phyloP scores from a whole-genome alignment of 2,329 filamentous ascomycete species.

The Exophiala oligosperma region DNA sequence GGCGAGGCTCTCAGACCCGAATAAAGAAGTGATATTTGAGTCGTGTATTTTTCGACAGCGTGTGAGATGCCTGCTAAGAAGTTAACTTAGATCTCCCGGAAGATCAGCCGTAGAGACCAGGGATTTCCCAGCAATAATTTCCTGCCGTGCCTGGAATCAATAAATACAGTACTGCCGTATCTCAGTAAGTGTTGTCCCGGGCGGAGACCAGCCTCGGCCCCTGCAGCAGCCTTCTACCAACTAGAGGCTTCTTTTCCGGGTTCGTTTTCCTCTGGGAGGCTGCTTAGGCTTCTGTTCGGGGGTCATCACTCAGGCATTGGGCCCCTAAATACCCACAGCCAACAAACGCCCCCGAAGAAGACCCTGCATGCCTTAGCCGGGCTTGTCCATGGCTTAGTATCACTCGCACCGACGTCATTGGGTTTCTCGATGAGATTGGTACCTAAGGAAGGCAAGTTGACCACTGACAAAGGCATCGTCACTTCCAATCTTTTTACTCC shows the following conservation, averaged over 20 bases:
- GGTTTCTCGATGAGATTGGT: background rate
- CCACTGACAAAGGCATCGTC: background rate
- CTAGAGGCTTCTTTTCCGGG: background rate
- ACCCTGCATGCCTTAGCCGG: background rate
- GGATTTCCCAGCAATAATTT: background rate
- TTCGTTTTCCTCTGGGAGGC: background rate
- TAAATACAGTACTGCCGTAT: background rate
- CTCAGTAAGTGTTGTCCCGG: background rate
- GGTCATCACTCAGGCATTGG: background rate
- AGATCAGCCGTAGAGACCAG: background rate
- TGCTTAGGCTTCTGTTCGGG: background rate
- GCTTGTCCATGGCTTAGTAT: background rate
- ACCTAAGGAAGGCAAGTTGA: background rate
- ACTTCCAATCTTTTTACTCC: background rate
- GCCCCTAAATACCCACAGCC: background rate
- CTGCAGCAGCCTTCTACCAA: background rate
- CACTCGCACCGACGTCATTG: background rate
- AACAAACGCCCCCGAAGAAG: background rate
- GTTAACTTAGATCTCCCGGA: background rate
- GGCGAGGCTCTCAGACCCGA: too few species aligned
- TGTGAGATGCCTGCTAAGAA: too few species aligned
- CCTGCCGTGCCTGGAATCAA: background rate
- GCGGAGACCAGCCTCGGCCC: background rate
- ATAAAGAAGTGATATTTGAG: background rate
- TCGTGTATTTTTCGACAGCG: background rate